These are phyloP conservation scores for Aspergillus ellipticus DNA, from an alignment of 495 filamentous ascomycete species.

Conservation along the genomic window DNA sequence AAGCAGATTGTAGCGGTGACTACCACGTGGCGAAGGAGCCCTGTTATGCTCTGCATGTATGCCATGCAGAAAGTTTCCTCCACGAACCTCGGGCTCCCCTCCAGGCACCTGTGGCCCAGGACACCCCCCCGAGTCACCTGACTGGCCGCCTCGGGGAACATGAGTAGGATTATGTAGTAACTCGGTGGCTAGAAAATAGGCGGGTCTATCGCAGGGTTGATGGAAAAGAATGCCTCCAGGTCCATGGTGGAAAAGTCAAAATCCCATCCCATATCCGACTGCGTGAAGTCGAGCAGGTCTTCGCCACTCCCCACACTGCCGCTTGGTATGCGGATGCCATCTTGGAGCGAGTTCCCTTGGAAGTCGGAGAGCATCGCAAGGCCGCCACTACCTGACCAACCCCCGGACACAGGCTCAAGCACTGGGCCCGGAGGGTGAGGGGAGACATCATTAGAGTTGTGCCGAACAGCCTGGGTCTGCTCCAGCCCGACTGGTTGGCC, in stretches of 20 bases:
- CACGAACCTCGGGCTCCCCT: too few species aligned
- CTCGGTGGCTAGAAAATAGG: conserved; percentile 8
- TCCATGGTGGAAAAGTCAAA: conserved; percentile 48
- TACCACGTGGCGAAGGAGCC: too few species aligned
- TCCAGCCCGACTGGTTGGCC: not conserved
- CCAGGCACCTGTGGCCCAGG: too few species aligned
- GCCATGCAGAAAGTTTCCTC: too few species aligned
- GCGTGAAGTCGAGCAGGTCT: conserved; percentile 39
- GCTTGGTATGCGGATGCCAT: conserved; percentile 22
- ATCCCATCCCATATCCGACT: conserved; percentile 45
- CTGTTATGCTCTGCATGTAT: too few species aligned
- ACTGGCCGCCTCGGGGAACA: too few species aligned
- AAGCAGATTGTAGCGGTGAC: too few species aligned
- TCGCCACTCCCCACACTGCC: conserved; percentile 29
- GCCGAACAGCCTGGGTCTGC: not conserved
- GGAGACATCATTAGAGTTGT: not conserved
- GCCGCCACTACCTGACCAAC: not conserved
- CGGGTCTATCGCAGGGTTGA: conserved; percentile 24
- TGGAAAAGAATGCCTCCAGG: conserved; percentile 40
- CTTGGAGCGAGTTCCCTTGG: conserved; percentile 21
- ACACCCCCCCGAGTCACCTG: too few species aligned
- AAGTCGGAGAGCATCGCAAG: conserved; percentile 19
- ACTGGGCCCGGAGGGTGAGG: not conserved
- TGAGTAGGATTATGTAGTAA: too few species aligned
- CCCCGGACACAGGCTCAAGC: not conserved